phyloP scores from a whole-genome alignment of 495 filamentous ascomycete genomes.

The Penicillium verhagenii region DNA sequence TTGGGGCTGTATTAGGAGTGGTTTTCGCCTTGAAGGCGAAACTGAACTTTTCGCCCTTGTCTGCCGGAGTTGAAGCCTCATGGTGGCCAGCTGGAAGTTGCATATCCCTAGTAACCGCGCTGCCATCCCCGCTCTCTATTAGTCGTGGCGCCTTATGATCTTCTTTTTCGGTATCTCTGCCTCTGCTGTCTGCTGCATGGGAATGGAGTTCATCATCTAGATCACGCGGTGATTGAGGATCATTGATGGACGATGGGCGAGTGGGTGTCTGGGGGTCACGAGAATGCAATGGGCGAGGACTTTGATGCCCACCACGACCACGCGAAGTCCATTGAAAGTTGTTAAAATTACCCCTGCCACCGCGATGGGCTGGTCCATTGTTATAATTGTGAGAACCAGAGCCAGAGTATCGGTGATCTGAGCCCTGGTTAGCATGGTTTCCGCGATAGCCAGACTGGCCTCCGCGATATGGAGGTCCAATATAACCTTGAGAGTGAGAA shows the following conservation, averaged over 20 bases:
- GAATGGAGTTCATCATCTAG: conserved; percentile 62
- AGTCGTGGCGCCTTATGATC: conserved; percentile 49
- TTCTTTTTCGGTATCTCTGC: conserved; percentile 60
- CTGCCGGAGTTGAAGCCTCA: conserved; percentile 48
- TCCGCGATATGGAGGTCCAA: conserved; percentile 50
- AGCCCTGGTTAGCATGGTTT: conserved; percentile 50
- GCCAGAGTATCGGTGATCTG: conserved; percentile 43
- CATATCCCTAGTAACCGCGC: conserved; percentile 45
- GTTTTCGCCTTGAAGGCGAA: conserved; percentile 83
- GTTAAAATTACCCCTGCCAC: conserved; percentile 48
- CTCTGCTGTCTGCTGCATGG: conserved; percentile 52
- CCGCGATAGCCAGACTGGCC: conserved; percentile 55
- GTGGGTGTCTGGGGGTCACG: conserved; percentile 26
- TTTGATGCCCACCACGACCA: conserved; percentile 30
- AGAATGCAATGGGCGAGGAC: conserved; percentile 30
- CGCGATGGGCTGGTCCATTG: conserved; percentile 29
- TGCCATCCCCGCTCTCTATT: conserved; percentile 24
- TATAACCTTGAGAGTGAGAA: conserved; percentile 47
- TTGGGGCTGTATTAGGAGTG: conserved; percentile 53
- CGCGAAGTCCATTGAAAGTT: conserved; percentile 59
- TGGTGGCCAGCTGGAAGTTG: conserved; percentile 48
- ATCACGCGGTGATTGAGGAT: conserved; percentile 32
- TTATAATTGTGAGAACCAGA: conserved; percentile 33
- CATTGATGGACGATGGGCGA: conserved; percentile 30
- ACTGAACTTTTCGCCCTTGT: conserved; percentile 73